Percentiles rank a stretch among this genome's conserved stretches.
Conservation (phyloP, 805 yeast genomes). For the Debaryomyces castellii region DNA sequence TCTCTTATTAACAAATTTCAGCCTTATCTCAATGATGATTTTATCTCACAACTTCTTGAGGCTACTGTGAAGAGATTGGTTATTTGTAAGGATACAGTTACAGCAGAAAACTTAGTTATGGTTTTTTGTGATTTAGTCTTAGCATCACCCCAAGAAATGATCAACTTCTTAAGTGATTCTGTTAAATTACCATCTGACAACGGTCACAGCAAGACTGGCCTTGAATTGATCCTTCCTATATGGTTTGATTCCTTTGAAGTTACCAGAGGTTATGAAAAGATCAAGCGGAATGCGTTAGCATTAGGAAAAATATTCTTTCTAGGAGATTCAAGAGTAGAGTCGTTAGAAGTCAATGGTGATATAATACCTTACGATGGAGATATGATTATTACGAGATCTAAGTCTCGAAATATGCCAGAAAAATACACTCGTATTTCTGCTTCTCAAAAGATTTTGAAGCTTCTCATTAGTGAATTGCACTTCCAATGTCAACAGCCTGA, state of each 20-base stretch:
- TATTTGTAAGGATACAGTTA: constrained; percentile 64
- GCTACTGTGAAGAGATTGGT: constrained; percentile 72
- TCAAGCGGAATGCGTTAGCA: constrained; percentile 67
- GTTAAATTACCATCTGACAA: constrained; percentile 29
- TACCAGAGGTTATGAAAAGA: constrained; percentile 74
- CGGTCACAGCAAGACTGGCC: constrained; percentile 34
- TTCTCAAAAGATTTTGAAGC: constrained; percentile 67
- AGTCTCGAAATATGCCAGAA: constrained; percentile 66
- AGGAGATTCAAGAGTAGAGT: constrained; percentile 51
- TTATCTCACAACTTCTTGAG: constrained; percentile 57
- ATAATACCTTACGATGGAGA: constrained; percentile 59
- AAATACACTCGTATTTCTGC: constrained; percentile 66
- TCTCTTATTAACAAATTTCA: constrained; percentile 56
- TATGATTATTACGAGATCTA: constrained; percentile 81
- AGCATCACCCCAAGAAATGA: constrained; percentile 59
- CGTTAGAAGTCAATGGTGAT: constrained; percentile 73
- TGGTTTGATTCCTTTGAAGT: constrained; percentile 86
- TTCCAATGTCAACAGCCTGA: constrained; percentile 59
- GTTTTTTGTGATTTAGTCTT: constrained; percentile 74
- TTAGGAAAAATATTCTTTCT: constrained; percentile 63
- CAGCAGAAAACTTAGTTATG: constrained; percentile 73
- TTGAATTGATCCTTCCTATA: constrained; percentile 61
- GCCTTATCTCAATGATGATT: constrained; percentile 34
- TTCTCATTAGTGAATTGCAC: constrained; percentile 66
- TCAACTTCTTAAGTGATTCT: constrained; percentile 53